These are phyloP conservation scores for Grosmannia clavigera DNA, from an alignment of 2,329 filamentous ascomycete species.

Conservation along the genomic window DNA sequence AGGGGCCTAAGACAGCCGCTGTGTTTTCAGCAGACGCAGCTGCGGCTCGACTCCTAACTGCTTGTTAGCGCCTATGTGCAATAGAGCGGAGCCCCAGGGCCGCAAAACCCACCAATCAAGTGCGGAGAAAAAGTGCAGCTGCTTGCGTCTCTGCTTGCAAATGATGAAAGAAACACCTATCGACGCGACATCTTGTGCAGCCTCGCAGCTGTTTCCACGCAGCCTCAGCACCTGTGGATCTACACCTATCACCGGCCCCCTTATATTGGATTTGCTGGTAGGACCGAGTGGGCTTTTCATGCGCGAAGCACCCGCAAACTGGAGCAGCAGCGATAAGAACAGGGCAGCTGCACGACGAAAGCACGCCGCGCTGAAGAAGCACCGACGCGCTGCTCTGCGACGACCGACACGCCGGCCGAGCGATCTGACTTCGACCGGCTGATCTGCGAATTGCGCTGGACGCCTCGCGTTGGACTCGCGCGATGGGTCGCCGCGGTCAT, in stretches of 20 bases:
- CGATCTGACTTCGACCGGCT: background rate
- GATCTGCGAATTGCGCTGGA: background rate
- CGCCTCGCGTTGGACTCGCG: background rate
- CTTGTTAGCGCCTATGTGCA: background rate
- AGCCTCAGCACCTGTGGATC: background rate
- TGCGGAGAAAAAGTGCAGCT: background rate
- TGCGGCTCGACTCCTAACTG: background rate
- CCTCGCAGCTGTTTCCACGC: background rate
- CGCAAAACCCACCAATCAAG: background rate
- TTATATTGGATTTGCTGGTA: background rate
- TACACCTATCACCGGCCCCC: background rate
- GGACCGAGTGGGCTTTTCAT: background rate
- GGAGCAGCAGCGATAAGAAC: background rate
- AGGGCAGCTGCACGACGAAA: background rate
- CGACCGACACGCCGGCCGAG: background rate
- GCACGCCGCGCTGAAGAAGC: background rate
- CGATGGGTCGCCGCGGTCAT: slow-evolving; percentile 11
- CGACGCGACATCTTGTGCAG: background rate
- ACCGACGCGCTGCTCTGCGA: background rate
- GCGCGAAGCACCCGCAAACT: background rate
- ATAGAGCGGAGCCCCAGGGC: background rate
- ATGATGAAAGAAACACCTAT: background rate
- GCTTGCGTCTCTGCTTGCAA: background rate
- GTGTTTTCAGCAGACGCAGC: background rate
- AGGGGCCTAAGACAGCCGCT: background rate